A percentile compares a stretch with the other conserved stretches of the same genome.
phyloP scores from a whole-genome alignment of 345 rosid species.

The Eutrema yunnanense region DNA sequence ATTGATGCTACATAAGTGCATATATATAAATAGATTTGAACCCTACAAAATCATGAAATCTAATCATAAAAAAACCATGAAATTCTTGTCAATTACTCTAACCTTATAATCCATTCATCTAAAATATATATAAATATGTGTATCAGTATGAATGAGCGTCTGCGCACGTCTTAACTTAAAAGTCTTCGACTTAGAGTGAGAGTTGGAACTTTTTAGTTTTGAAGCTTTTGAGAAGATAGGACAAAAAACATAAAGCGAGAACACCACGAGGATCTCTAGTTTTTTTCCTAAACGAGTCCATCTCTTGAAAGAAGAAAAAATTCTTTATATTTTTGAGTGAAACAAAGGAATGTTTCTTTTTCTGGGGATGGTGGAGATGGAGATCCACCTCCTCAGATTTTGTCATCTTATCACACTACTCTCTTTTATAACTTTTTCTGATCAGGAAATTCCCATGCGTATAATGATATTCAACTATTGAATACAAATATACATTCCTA shows the following conservation, averaged over 20 bases:
- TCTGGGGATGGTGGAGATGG: conserved; percentile 29
- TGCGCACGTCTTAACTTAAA: neutral
- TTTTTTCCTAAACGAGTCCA: neutral
- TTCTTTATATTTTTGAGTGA: neutral
- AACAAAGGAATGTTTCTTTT: conserved; percentile 26
- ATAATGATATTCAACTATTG: neutral
- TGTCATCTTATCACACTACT: conserved; percentile 7
- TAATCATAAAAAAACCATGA: neutral
- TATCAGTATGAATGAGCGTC: neutral
- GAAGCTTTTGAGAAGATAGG: conserved; percentile 19
- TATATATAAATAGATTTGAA: neutral
- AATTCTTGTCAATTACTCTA: neutral
- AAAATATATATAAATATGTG: neutral
- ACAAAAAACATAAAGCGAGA: neutral
- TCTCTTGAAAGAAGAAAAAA: neutral
- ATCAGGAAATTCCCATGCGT: conserved; percentile 15
- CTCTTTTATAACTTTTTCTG: neutral
- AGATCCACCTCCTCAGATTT: conserved; percentile 12
- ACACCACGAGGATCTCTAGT: conserved; percentile 13
- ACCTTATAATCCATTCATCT: neutral
- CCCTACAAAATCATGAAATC: neutral
- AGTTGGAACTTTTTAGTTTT: neutral
- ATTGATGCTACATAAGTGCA: neutral
- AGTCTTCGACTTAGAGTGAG: neutral
- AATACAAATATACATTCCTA: neutral